Evolutionary conservation across 805 yeast species (phyloP).

Genomic region (Candida easanensis): DNA sequence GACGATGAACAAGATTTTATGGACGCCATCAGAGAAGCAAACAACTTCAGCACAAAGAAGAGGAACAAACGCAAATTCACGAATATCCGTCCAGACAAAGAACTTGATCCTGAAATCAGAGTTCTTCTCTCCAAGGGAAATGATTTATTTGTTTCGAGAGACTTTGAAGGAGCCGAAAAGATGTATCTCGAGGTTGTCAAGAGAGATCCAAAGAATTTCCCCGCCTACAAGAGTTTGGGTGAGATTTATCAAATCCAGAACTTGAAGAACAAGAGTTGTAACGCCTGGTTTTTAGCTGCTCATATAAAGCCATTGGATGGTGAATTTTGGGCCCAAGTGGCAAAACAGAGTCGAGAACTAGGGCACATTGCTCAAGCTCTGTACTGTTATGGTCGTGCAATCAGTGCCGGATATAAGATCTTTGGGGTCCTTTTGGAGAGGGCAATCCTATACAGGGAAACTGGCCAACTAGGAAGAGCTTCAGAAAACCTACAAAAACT

Average conservation of each 20-base stretch:
- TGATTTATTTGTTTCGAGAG: conserved; percentile 70
- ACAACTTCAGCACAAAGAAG: conserved; percentile 53
- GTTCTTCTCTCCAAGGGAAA: conserved; percentile 68
- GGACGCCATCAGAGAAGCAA: conserved; percentile 66
- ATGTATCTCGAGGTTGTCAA: conserved; percentile 69
- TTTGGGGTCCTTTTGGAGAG: conserved; percentile 60
- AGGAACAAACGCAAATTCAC: conserved; percentile 33
- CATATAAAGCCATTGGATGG: conserved; percentile 73
- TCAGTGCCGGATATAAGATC: conserved; percentile 44
- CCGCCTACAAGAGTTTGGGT: conserved; percentile 86
- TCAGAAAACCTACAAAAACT: conserved; percentile 67
- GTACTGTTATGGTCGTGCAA: conserved; percentile 70
- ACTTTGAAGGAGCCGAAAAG: conserved; percentile 56
- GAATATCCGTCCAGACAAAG: conserved; percentile 34
- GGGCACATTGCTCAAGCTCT: conserved; percentile 75
- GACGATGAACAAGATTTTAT: conserved; percentile 45
- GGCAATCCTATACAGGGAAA: conserved; percentile 63
- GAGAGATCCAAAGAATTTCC: conserved; percentile 70
- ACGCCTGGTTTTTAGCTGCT: conserved; percentile 80
- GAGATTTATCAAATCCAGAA: conserved; percentile 75
- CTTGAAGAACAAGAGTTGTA: conserved; percentile 66
- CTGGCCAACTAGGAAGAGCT: conserved; percentile 67
- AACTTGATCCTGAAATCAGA: conserved; percentile 71
- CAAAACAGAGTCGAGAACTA: conserved; percentile 58
- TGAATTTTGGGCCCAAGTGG: conserved; percentile 77